Percentiles rank a stretch among this genome's conserved stretches.
Conservation (phyloP, 129 eudicot genomes). For the Smallanthus sonchifolius region DNA sequence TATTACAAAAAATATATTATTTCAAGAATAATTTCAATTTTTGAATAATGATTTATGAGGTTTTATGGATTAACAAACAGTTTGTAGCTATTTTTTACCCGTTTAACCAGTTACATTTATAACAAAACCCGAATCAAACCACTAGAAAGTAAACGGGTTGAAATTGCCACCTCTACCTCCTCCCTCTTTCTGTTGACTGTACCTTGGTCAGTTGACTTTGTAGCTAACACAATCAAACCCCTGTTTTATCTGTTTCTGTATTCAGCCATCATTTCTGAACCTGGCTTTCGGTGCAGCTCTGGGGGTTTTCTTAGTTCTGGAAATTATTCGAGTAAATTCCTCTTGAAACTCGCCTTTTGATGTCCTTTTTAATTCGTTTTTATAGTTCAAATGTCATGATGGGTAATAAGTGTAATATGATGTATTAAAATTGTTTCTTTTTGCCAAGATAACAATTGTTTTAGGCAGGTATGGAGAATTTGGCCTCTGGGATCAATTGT, state of each 20-base stretch:
- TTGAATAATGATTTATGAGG: not conserved
- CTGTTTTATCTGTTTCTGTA: not conserved
- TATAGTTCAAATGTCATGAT: not conserved
- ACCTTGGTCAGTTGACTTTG: not conserved
- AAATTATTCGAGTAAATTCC: conserved; percentile 80
- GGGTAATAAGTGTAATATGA: not conserved
- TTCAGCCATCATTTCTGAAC: conserved; percentile 81
- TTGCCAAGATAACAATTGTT: conserved; percentile 19
- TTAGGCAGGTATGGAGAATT: conserved; percentile 90
- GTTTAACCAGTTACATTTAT: not conserved
- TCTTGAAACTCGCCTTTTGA: conserved; percentile 14
- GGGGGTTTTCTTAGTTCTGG: conserved; percentile 71
- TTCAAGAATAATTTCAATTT: not conserved
- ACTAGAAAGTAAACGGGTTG: not conserved
- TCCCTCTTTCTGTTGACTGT: not conserved
- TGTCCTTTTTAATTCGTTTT: not conserved
- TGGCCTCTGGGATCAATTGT: conserved; percentile 86
- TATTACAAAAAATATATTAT: not conserved
- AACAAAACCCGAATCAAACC: not conserved
- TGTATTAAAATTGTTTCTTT: not conserved
- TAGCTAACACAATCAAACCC: conserved; percentile 12
- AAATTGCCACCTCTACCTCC: conserved; percentile 3
- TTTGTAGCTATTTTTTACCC: not conserved
- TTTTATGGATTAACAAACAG: not conserved
- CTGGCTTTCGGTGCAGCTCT: conserved; percentile 97